Conservation (phyloP, 2,329 filamentous ascomycete species). For the Trichophyton verrucosum region DNA sequence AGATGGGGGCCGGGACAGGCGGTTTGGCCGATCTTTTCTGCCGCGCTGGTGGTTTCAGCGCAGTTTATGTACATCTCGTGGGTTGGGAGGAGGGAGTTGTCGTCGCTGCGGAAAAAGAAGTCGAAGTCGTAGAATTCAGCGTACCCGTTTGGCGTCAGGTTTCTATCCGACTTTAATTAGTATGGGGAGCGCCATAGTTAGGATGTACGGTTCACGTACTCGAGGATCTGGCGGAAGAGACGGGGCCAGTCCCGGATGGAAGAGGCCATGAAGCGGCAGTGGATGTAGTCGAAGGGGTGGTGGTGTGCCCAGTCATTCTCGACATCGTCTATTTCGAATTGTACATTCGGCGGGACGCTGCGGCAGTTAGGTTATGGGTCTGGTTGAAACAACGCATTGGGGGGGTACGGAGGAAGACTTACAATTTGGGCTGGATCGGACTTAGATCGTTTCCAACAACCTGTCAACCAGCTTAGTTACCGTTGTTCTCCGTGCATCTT, state of each 20-base stretch:
- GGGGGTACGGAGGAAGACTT: constrained; percentile 15
- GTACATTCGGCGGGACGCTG: constrained; percentile 48
- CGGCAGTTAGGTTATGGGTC: constrained; percentile 14
- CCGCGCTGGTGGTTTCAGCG: not conserved
- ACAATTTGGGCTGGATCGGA: constrained; percentile 12
- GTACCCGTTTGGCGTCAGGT: constrained; percentile 20
- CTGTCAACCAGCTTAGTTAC: constrained; percentile 3
- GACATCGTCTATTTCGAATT: constrained; percentile 50
- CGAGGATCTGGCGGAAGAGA: constrained; percentile 2
- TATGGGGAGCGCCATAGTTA: not conserved
- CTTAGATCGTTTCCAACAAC: constrained; percentile 13
- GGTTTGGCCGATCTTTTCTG: constrained; percentile 12
- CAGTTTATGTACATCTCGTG: constrained; percentile 6
- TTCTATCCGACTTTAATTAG: not conserved
- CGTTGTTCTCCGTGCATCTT: not conserved
- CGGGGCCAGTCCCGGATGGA: constrained; percentile 41
- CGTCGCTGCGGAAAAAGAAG: constrained; percentile 6
- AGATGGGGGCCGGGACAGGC: constrained; percentile 10
- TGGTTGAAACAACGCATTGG: not conserved
- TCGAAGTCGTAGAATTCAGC: constrained; percentile 28
- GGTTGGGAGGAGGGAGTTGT: constrained; percentile 10
- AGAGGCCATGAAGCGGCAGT: constrained; percentile 39
- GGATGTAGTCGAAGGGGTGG: constrained; percentile 46
- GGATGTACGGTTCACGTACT: not conserved
- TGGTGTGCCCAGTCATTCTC: constrained; percentile 47